Evolutionary conservation across 129 eudicot species (phyloP), one percentile per base, ranked within the genome.

Genomic region (Lonicera japonica): DNA sequence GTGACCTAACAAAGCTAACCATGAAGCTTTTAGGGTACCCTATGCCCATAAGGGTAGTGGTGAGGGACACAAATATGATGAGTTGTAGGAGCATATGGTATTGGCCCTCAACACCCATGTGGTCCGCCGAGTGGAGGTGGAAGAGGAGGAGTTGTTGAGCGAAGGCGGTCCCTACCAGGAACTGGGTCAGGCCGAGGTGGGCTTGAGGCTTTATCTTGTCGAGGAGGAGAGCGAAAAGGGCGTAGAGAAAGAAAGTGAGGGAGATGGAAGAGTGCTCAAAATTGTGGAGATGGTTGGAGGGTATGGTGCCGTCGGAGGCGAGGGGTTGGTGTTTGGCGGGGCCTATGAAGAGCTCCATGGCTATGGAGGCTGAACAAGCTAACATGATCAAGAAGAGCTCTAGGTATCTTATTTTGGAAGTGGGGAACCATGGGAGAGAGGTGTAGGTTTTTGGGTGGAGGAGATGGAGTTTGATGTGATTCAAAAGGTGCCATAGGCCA

Each of bases 81-180:
- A 87, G 59, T 68, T 91, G 96, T 17, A 91, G 82, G 18, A 91
- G 88, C 84, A 79, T 79, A 39, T 91, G 97, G 71, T 91, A 91
- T 40, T 91, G 96, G 11, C 97, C 97, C 80, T 91, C 97, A 4
- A 87, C 84, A 1, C 97, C 97, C 97, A 87, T 91, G 53, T 91
- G 97, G 59, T 91, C 97, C 22, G 96, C 69, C 1, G 97, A 91
- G 72, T 91, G 97, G 52, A 91, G 95, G 74, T 91, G 90, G 73
- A 91, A 91, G 40, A 91, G 66, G n/a, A 91, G 82, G 23, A 91
- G 82, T 58, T 91, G 95, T 68, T 91, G 97, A 25, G 73, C 94
- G 8, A 91, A 91, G 0, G 97, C 96, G 0, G 80, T 52, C 3
- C 81, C 73, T 1, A 56, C 95, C 15, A 91, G 79, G 23, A 84